A percentile compares a stretch with the other conserved stretches of the same genome.
These are phyloP conservation scores for Gastrolobium villosum DNA, from an alignment of 306 rosid species.

Conservation along the genomic window DNA sequence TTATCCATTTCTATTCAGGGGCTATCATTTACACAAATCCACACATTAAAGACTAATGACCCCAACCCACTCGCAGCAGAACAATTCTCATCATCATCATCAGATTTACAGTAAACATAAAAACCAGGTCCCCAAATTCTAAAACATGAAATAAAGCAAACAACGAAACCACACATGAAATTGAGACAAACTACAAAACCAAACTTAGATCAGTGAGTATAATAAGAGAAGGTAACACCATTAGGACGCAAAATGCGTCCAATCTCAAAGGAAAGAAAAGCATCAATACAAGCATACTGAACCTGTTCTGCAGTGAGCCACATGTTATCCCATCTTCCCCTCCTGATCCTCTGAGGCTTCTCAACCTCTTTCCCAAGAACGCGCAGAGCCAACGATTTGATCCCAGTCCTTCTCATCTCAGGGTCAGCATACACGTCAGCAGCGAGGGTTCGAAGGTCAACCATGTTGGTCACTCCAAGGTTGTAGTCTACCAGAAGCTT, in stretches of 20 bases:
- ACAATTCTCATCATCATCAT: no score
- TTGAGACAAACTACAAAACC: no score
- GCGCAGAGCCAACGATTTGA: background rate
- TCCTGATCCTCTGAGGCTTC: background rate
- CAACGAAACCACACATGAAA: no score
- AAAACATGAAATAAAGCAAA: no score
- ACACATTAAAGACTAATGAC: no score
- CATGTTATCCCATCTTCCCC: conserved; percentile 30
- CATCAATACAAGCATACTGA: conserved; percentile 43
- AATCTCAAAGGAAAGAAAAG: conserved; percentile 34
- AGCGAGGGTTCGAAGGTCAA: conserved; percentile 34
- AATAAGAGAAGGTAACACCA: no score
- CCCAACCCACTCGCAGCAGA: no score
- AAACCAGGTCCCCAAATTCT: no score
- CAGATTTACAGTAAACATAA: no score
- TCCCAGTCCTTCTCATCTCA: background rate
- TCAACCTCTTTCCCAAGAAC: conserved; percentile 27
- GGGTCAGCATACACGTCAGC: background rate
- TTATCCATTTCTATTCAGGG: no score
- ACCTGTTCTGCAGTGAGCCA: conserved; percentile 37
- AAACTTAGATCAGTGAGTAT: no score
- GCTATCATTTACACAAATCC: no score
- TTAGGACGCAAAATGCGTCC: background rate
- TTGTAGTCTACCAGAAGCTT: conserved; percentile 8
- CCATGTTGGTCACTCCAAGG: background rate